Base-by-base conservation (phyloP, 2,329 filamentous ascomycete genomes). In the Sporothrix brunneoviolacea region DNA sequence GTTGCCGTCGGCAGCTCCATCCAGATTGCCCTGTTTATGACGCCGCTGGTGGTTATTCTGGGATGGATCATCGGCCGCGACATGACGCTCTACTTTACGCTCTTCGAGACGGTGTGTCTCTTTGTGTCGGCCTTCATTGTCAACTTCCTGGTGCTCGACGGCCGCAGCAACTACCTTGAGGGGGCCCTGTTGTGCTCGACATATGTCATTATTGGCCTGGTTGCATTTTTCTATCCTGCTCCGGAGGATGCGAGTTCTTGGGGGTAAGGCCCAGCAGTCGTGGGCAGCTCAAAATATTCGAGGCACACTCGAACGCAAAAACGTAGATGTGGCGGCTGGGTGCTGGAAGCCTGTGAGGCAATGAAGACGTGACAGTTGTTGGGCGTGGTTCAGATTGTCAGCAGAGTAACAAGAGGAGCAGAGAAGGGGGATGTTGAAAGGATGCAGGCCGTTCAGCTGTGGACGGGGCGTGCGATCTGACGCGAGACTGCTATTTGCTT, bases 91-190 rank as follows among this genome's bases (percentile, higher is more conserved):
- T 90, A 91, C 70, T 94, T 94, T 66, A 88, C 88, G 54, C 76
- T 89, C 43, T 95, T 94, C 67, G 88, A 94, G 75, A 94, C 88
- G 0, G 86, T 93, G 19, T 88, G 85, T 51, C 78, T 94, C 61
- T 94, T 94, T 66, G 81, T 91, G 46, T 86, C 82, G 46, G 83
- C 89, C 8, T 83, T 94, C 57, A 89, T 94, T 55, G 87, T 91
- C 67, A 93, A 91, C 68, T 94, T 93, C 64, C 70, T 94, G 53
- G 88, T 94, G 43, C 72, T 91, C 54, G 89, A 94, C 61, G 88
- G 88, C 10, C 79, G 89, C 64, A 89, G 84, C 64, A 94, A 94
- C 63, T 94, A 93, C 60, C 78, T 94, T 12, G 88, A 94, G 69
- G 88, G 88, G 13, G 83, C 83, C 2, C 64, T 87, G 37, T 65